Evolutionary conservation across 148 eudicot species (phyloP).

Genomic region (Tetragonia tetragonoides): DNA sequence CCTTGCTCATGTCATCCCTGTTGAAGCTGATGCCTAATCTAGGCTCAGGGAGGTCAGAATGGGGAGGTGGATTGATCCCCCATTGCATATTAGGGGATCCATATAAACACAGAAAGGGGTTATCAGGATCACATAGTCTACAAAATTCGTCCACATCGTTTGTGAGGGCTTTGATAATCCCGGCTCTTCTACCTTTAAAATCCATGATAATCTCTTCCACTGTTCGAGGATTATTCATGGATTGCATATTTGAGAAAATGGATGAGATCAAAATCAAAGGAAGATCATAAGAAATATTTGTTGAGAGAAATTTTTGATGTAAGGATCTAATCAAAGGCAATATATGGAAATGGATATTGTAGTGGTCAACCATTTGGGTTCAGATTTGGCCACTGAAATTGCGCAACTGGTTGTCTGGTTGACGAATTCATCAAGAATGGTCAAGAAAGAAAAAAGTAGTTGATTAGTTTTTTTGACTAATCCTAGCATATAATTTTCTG

Average conservation of each 20-base stretch:
- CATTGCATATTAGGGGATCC: conserved; percentile 24
- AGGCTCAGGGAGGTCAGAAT: conserved; percentile 26
- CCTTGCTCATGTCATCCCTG: conserved; percentile 16
- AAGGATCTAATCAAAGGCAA: neutral
- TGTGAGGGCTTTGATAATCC: conserved; percentile 24
- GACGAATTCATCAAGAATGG: neutral
- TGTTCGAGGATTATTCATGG: conserved; percentile 23
- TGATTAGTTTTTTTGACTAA: too few relatives aligned
- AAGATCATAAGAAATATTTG: neutral
- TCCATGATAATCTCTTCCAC: conserved; percentile 28
- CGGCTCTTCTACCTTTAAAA: conserved; percentile 29
- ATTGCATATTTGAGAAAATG: neutral
- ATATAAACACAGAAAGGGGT: conserved; percentile 18
- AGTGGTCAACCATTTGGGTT: neutral
- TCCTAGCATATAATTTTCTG: too few relatives aligned
- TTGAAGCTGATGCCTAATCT: conserved; percentile 20
- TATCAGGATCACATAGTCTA: conserved; percentile 17
- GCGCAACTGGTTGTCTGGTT: neutral
- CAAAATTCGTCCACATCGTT: conserved; percentile 20
- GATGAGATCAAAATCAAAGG: neutral
- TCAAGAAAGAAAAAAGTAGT: too few relatives aligned
- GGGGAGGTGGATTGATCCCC: conserved; percentile 17
- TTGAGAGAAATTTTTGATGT: neutral
- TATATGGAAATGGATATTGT: too few relatives aligned
- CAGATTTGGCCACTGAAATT: neutral